These are phyloP conservation scores for Cystofilobasidium ferigula DNA, from an alignment of 768 basidiomycete species.

Conservation along the genomic window DNA sequence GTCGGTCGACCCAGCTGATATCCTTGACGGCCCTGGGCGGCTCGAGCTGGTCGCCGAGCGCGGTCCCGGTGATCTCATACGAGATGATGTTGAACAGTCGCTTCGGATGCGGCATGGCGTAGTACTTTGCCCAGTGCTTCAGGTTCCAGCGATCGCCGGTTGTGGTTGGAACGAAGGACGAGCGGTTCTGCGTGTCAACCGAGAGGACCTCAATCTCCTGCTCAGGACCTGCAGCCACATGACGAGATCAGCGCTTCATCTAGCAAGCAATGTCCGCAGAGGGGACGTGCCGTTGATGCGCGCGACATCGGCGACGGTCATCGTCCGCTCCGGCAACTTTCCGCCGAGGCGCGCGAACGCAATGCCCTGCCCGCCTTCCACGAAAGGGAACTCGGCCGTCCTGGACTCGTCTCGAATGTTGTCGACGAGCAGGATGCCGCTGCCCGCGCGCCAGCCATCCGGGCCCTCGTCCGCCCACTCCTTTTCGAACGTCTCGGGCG, in stretches of 20 bases:
- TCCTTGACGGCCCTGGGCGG: slow-evolving; percentile 66
- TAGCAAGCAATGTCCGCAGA: no score
- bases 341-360: slow-evolving; percentile 11
- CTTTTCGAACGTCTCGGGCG: background rate
- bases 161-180: slow-evolving; percentile 13
- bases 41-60: slow-evolving; percentile 61
- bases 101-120: slow-evolving; percentile 47
- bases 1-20: slow-evolving; percentile 92
- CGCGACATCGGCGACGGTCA: slow-evolving; percentile 21
- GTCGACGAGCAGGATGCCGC: background rate
- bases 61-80: slow-evolving; percentile 78
- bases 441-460: background rate
- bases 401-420: background rate
- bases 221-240: slow-evolving; percentile 12
- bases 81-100: slow-evolving; percentile 87
- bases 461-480: slow-evolving; percentile 12
- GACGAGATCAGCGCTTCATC: background rate
- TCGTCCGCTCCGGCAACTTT: slow-evolving; percentile 1
- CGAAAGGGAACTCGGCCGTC: background rate
- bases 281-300: slow-evolving; percentile 11
- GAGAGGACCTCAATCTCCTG: slow-evolving; percentile 22
- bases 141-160: slow-evolving; percentile 54
- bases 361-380: background rate
- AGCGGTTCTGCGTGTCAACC: slow-evolving; percentile 12
- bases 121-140: slow-evolving; percentile 81